Conservation (phyloP, 208 protist species). For the Acanthamoeba lenticulata region DNA sequence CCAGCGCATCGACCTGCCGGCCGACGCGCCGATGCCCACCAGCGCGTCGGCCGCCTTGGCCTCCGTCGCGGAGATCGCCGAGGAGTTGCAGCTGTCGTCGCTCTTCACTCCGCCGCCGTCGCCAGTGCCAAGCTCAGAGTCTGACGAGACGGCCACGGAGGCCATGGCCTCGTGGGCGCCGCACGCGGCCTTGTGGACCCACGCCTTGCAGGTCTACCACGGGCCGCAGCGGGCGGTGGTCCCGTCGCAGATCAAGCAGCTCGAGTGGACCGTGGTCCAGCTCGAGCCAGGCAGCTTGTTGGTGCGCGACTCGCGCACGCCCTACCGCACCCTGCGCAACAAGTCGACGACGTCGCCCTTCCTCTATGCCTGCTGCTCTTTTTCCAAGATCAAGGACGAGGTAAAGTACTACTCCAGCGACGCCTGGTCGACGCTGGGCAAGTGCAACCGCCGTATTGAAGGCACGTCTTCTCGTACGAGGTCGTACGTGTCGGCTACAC, state of each 20-base stretch:
- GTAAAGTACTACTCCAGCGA: background rate
- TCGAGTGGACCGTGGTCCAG: background rate
- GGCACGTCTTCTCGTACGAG: background rate
- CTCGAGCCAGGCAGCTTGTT: background rate
- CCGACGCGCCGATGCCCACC: background rate
- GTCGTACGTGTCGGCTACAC: background rate
- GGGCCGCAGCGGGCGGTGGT: background rate
- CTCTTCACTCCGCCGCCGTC: background rate
- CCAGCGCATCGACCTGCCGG: background rate
- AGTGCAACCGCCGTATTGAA: background rate
- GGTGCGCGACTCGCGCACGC: background rate
- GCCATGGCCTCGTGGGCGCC: background rate
- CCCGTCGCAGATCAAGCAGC: background rate
- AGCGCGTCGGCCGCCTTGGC: background rate
- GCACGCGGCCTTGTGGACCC: background rate
- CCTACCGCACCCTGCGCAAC: slow-evolving; percentile 12
- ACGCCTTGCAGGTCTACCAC: background rate
- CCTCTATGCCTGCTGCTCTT: slow-evolving; percentile 8
- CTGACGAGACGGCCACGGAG: background rate
- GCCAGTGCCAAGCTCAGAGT: background rate
- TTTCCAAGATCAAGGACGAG: slow-evolving; percentile 14
- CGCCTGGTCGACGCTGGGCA: background rate
- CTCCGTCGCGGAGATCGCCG: too few species aligned
- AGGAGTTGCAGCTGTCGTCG: background rate
- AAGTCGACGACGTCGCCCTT: background rate